These are phyloP conservation scores for Cystofilobasidium capitatum DNA, from an alignment of 768 basidiomycete genomes.

Conservation along the genomic window DNA sequence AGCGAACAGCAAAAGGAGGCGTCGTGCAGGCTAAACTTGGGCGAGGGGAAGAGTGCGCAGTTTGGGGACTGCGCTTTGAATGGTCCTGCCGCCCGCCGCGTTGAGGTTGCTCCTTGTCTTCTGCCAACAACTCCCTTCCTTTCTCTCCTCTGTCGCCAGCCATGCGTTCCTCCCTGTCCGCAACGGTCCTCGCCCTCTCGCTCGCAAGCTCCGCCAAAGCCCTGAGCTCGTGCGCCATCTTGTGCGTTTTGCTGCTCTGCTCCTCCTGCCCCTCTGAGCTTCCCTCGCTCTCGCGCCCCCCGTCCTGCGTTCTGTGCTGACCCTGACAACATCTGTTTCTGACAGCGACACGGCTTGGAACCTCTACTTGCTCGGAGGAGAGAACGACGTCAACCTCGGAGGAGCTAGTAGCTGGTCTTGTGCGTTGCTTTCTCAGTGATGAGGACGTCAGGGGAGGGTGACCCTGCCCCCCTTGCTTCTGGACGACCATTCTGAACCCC, in stretches of 20 bases:
- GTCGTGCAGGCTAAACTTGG: too few relatives aligned
- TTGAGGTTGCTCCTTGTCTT: too few relatives aligned
- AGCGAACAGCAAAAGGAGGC: too few relatives aligned
- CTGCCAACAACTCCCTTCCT: not conserved
- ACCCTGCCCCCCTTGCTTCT: not conserved
- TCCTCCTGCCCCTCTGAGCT: not conserved
- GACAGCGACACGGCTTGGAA: constrained; percentile 59
- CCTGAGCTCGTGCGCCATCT: constrained; percentile 8
- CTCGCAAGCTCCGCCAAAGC: not conserved
- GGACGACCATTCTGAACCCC: not conserved
- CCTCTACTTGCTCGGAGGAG: constrained; percentile 73
- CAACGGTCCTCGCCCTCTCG: constrained; percentile 2
- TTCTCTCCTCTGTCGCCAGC: not conserved
- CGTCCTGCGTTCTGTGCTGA: not conserved
- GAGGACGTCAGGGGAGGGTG: too few relatives aligned
- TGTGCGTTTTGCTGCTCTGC: not conserved
- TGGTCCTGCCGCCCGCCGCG: too few relatives aligned
- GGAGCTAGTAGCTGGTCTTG: constrained; percentile 58
- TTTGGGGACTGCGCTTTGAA: too few relatives aligned
- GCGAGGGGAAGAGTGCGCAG: too few relatives aligned
- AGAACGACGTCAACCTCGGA: constrained; percentile 75
- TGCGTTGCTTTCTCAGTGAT: constrained; percentile 37
- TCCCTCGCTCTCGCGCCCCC: not conserved
- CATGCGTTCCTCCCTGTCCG: not conserved
- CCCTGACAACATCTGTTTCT: not conserved